Evolutionary conservation across 1,139 yeast species (phyloP).

Genomic region (Pneumocystis sp.): DNA sequence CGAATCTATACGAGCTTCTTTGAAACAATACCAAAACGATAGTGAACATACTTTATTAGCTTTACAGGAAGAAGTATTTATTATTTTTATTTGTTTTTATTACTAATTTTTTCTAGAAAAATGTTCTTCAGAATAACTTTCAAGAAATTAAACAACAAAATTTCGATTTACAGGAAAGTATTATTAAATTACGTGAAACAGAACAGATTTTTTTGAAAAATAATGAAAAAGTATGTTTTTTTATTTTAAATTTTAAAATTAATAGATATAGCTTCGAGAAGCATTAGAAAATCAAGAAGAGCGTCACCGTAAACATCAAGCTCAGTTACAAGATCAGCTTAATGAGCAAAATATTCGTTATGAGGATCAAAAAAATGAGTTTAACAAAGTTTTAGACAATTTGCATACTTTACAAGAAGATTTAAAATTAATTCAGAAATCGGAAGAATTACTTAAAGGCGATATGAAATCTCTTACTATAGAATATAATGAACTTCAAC

Average conservation of each 20-base stretch:
- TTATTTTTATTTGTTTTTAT: background rate
- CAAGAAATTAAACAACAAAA: background rate
- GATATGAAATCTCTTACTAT: background rate
- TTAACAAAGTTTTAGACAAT: background rate
- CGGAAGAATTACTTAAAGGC: background rate
- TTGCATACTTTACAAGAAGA: background rate
- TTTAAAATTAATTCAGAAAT: slow-evolving; percentile 2
- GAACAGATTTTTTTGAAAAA: background rate
- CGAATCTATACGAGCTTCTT: background rate
- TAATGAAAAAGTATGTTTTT: background rate
- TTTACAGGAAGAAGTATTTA: background rate
- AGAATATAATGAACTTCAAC: background rate
- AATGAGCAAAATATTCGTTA: slow-evolving; percentile 4
- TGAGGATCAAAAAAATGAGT: background rate
- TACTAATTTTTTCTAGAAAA: background rate
- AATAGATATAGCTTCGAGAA: slow-evolving; percentile 2
- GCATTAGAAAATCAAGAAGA: slow-evolving; percentile 2
- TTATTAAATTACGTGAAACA: background rate
- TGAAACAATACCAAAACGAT: background rate
- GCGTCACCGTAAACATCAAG: slow-evolving; percentile 4
- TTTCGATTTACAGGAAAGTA: background rate
- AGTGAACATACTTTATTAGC: background rate
- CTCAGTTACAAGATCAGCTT: slow-evolving; percentile 2
- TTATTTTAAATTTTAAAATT: background rate
- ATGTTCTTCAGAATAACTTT: background rate